Percentiles rank a stretch among this genome's conserved stretches.
Evolutionary conservation across 2,329 filamentous ascomycete genomes (phyloP).

Genomic region (Penicillium sp.): DNA sequence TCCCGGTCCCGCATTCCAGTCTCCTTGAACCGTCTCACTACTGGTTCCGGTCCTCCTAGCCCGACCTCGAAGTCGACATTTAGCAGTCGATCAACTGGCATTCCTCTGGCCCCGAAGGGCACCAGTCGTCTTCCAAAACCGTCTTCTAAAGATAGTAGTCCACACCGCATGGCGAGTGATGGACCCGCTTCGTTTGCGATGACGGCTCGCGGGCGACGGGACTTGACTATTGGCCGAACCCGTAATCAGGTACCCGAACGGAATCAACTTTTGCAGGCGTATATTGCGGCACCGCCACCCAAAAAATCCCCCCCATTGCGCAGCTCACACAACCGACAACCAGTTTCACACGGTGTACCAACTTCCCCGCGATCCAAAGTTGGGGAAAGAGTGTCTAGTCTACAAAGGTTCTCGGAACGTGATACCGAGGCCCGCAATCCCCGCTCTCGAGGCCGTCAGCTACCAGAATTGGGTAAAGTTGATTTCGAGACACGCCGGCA

Average conservation of each 20-base stretch:
- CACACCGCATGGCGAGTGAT: conserved; percentile 32
- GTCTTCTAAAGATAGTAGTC: conserved; percentile 33
- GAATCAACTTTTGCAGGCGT: conserved; percentile 69
- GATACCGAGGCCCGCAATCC: conserved; percentile 37
- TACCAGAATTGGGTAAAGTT: conserved; percentile 72
- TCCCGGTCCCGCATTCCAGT: conserved; percentile 52
- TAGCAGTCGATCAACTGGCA: conserved; percentile 31
- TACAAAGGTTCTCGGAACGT: conserved; percentile 43
- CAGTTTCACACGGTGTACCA: conserved; percentile 75
- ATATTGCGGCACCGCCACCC: conserved; percentile 70
- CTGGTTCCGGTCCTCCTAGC: conserved; percentile 45
- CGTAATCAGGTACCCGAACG: conserved; percentile 50
- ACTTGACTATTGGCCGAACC: conserved; percentile 35
- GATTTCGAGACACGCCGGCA: conserved; percentile 84
- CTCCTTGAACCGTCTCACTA: conserved; percentile 43
- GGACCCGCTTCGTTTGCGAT: conserved; percentile 34
- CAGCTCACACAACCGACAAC: conserved; percentile 79
- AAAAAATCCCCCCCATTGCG: conserved; percentile 78
- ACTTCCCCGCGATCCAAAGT: conserved; percentile 70
- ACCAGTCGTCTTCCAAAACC: conserved; percentile 48
- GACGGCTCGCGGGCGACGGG: conserved; percentile 41
- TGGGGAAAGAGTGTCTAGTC: conserved; percentile 58
- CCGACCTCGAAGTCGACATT: conserved; percentile 42
- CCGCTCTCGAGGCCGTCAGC: conserved; percentile 46
- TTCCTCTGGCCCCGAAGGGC: conserved; percentile 44